Base-by-base conservation (phyloP, 352 stramenopile genomes). In the Phytophthora tubulina region DNA sequence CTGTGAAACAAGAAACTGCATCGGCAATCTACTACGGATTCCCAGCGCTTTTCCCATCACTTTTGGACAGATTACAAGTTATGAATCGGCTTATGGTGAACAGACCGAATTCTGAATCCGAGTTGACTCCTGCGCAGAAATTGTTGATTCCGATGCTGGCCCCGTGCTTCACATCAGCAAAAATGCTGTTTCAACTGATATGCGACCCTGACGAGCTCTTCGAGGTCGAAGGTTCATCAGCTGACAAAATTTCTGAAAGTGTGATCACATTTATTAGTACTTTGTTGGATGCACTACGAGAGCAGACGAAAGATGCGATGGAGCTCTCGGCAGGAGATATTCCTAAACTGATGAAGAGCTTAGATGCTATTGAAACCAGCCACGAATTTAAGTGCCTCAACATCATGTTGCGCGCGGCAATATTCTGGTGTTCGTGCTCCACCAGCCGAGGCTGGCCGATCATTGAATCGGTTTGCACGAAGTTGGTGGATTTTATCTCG, bases 121-220 rank as follows among this genome's bases (percentile, higher is more conserved):
- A 76, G n/a, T 35, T 66, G 32, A 81, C 77, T 4, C 68, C 83
- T 36, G 82, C 70, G 0, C 89, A 90, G 57, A 82, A 89, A 50
- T 41, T 94, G 17, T 77, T 96, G 10, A 65, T 95, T 31, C 88
- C 89, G 15, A 95, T 95, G 85, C 83, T 96, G 9, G 79, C 95
- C 0, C 88, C 89, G n/a, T 88, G 73, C 35, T 95, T 96, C 61
- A 92, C 88, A 21, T 93, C 86, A 35, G 73, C 84, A 13, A 94
- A 94, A 59, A 95, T 93, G 81, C 67, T 96, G 6, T 96, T 95
- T 64, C 81, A 93, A 50, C 69, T 96, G 3, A 93, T 95, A 75
- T 79, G 42, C 48, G 86, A 95, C 56, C 75, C 82, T 6, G 49
- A 64, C 11, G 21, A 56, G 0, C 62, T 81, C 2, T 80, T 83